Evolutionary conservation across 192 early-diverging fungal genomes (phyloP), one percentile per base, ranked within the genome.

Genomic region (Funneliformis mosseae): DNA sequence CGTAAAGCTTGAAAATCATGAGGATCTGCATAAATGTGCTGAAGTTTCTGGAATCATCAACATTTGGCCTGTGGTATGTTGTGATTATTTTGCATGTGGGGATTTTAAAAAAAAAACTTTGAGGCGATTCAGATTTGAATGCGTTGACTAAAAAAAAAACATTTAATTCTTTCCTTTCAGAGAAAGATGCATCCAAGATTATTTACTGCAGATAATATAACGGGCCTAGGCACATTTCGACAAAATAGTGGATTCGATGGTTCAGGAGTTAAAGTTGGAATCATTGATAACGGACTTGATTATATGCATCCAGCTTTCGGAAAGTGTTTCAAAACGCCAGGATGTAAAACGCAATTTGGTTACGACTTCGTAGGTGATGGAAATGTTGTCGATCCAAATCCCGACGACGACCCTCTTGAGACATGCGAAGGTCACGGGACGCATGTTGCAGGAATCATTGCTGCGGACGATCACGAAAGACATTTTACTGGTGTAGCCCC

Each of bases 401-500:
- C 89, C 5, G 89, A 85, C 27, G 83, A 89, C 8, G 88, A 90
- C 41, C 91, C 92, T 11, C 85, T 83, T 46, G 88, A 90, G 59
- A 87, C 86, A 0, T 92, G 92, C 79, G 86, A 90, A 68, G 92
- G 90, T 6, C 92, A 92, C 66, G 90, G 91, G 21, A 92, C 91
- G 21, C 90, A 92, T 50, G 86, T 92, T 14, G 84, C 89, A 14
- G 94, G 94, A 6, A 95, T 95, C 41, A 89, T 94, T 77, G 93
- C 89, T 16, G 94, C 91, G 16, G 85, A 91, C n/a, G 91, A 92
- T 80, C 33, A 48, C 4, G 63, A 42, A 9, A 82, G 77, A 43
- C 79, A 83, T n/a, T 88, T 95, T 75, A 83, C 80, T 38, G 97
- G 97, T 61, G 93, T 96, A 25, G 96, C 95, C 18, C 97, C 97